These are phyloP conservation scores for Claviceps purpurea DNA, from an alignment of 2,329 filamentous ascomycete species.

Conservation along the genomic window DNA sequence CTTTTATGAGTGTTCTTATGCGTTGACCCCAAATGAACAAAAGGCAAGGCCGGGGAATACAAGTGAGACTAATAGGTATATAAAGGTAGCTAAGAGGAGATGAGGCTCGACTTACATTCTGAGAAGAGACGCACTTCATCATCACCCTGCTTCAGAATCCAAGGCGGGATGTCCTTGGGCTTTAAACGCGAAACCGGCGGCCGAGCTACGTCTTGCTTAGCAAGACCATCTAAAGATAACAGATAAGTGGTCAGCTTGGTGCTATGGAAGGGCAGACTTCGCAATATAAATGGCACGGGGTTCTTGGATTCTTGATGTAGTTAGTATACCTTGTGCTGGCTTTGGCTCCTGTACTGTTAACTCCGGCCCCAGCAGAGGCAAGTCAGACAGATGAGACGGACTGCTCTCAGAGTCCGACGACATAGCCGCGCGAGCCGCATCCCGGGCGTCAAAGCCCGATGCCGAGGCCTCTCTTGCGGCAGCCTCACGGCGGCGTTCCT, in stretches of 20 bases:
- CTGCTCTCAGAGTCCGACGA: background rate
- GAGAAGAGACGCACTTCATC: background rate
- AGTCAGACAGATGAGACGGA: too few species aligned
- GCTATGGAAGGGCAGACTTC: too few species aligned
- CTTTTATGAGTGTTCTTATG: too few species aligned
- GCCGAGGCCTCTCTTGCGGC: background rate
- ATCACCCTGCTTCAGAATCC: background rate
- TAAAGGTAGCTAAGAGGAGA: background rate
- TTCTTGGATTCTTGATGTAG: too few species aligned
- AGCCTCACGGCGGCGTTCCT: slow-evolving; percentile 1
- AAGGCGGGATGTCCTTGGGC: background rate
- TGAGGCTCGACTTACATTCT: background rate
- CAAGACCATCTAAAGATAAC: background rate
- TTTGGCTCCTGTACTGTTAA: too few species aligned
- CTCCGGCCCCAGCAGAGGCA: too few species aligned
- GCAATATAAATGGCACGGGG: too few species aligned
- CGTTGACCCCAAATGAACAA: too few species aligned
- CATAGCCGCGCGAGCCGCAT: background rate
- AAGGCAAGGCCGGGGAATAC: too few species aligned
- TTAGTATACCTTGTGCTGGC: too few species aligned
- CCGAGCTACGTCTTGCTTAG: background rate
- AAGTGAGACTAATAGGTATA: background rate
- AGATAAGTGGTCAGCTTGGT: background rate
- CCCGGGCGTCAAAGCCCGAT: background rate
- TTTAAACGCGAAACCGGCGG: background rate